Evolutionary conservation across 345 rosid species (phyloP), one percentile per base, ranked within the genome.

Genomic region (Salix caprea): DNA sequence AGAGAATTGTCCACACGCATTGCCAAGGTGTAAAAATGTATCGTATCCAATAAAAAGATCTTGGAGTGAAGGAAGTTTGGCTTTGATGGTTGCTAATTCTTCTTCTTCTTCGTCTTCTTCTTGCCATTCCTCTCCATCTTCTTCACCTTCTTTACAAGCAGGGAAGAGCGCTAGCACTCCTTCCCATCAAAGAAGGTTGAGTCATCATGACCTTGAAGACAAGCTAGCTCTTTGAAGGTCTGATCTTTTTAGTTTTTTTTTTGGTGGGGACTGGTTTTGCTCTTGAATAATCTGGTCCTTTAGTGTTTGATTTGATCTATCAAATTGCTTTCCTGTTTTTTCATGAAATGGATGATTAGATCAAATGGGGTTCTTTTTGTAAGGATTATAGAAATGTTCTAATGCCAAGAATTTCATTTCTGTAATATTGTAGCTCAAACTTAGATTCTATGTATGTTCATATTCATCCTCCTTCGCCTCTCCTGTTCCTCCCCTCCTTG

Each of bases 11-110:
- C 73, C 76, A 16, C 76, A 82, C 10, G 69, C 67, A 13, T 34
- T 69, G 65, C 80, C 81, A 0, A 80, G 84, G 44, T 60, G 73
- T 65, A 82, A 75, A 30, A 82, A 71, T 16, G 84, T 91, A 4
- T 80, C 87, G 23, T 91, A 87, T 67, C 97, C 92, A 0, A 79
- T 91, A 2, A 81, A 85, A 61, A 84, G 88, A 79, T 76, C 92
- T 2, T 91, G 90, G 90, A 92, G 96, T 36, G 96, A 91, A 80
- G 90, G 91, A 15, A 79, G 73, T 77, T 76, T 92, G 81, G 82
- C 81, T 50, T 44, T 88, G 81, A 69, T 73, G n/a, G 72, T 39
- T 3, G 69, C 60, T 42, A 10, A 15, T 2, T 54, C 37, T 65
- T 19, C 42, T 7, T 26, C 76, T n/a, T 65, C 44, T 10, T 40